These are phyloP conservation scores for Hyaloraphidium curvatum DNA, from an alignment of 192 early-diverging fungal species.

Conservation along the genomic window DNA sequence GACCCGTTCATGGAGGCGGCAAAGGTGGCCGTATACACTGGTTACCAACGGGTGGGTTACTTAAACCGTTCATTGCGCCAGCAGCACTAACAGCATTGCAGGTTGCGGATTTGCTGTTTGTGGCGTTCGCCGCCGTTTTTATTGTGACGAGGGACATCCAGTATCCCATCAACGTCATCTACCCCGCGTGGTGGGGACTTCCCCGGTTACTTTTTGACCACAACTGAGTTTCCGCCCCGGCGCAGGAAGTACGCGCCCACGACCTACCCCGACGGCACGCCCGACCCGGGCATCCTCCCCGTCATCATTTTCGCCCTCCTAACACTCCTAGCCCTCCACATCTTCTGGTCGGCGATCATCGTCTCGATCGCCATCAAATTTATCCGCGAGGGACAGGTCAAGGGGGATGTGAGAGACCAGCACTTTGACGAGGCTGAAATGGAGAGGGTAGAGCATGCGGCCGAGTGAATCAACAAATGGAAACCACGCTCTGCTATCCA, in stretches of 20 bases:
- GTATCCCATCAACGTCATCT: neutral
- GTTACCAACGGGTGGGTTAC: neutral
- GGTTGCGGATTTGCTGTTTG: neutral
- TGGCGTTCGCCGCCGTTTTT: neutral
- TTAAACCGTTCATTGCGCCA: neutral
- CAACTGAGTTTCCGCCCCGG: too few relatives aligned
- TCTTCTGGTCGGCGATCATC: neutral
- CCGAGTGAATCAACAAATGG: too few relatives aligned
- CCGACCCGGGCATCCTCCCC: neutral
- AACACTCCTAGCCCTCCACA: neutral
- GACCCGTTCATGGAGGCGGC: neutral
- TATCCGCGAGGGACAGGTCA: neutral
- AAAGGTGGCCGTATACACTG: neutral
- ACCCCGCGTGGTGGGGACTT: neutral
- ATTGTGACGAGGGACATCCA: neutral
- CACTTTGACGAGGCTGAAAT: neutral
- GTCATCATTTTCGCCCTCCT: neutral
- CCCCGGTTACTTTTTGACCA: too few relatives aligned
- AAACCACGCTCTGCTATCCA: too few relatives aligned
- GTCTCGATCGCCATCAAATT: neutral
- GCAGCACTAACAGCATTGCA: neutral
- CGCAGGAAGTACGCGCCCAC: neutral
- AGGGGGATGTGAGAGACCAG: slow-evolving; percentile 1
- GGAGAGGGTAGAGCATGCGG: too few relatives aligned
- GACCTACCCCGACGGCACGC: neutral